phyloP scores from a whole-genome alignment of 805 yeast species.

The Kockiozyma suomiensis region DNA sequence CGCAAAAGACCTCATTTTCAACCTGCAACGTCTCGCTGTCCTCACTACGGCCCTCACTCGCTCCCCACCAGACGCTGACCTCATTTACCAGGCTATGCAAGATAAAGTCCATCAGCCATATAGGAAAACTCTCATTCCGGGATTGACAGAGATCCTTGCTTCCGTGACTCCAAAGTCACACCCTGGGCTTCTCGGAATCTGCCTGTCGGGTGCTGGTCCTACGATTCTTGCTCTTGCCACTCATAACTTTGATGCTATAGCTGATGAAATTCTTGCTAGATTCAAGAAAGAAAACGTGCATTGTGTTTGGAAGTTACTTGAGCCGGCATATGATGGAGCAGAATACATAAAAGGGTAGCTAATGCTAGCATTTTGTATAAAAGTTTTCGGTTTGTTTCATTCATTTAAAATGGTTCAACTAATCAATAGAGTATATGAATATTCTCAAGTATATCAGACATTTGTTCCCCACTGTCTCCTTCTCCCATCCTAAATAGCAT shows the following conservation, averaged over 20 bases:
- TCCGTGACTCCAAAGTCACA: constrained; percentile 75
- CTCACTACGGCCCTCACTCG: constrained; percentile 90
- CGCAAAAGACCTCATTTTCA: constrained; percentile 82
- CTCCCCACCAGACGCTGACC: constrained; percentile 75
- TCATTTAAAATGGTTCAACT: too few species aligned
- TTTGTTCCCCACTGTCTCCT: too few species aligned
- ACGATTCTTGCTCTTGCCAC: constrained; percentile 94
- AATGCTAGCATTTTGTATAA: background rate
- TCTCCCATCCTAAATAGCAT: too few species aligned
- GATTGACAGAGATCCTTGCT: constrained; percentile 75
- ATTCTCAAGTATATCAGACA: too few species aligned
- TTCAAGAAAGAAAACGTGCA: constrained; percentile 67
- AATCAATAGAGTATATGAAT: too few species aligned
- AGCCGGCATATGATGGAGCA: constrained; percentile 89
- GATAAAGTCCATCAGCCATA: constrained; percentile 98
- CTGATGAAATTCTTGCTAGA: constrained; percentile 68
- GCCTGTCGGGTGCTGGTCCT: constrained; percentile 98
- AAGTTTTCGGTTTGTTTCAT: too few species aligned
- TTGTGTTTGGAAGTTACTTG: constrained; percentile 82
- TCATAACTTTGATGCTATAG: constrained; percentile 79
- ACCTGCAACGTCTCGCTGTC: constrained; percentile 89
- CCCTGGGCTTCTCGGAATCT: constrained; percentile 88
- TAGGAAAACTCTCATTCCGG: constrained; percentile 88
- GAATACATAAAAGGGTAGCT: constrained; percentile 8
- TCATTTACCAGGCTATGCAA: constrained; percentile 94